Percentiles rank a stretch among this genome's conserved stretches.
Conservation (phyloP, 1,139 yeast genomes). For the Candida gigantensis region DNA sequence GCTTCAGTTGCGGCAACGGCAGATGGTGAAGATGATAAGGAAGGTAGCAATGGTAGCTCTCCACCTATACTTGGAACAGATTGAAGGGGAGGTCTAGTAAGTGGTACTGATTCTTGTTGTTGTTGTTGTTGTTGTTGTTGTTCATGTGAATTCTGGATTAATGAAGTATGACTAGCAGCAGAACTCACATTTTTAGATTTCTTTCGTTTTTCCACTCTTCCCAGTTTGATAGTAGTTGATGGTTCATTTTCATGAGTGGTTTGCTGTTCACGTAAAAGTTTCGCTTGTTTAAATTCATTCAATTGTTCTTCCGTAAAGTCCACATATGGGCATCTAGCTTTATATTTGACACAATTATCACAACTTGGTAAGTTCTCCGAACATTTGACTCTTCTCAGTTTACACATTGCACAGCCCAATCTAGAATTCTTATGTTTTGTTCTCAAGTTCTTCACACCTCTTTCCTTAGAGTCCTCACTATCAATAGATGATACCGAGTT, state of each 20-base stretch:
- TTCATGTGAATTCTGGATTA: too few relatives aligned
- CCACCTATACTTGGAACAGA: not conserved
- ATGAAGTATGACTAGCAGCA: too few relatives aligned
- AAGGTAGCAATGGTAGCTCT: not conserved
- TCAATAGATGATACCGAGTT: too few relatives aligned
- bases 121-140: constrained; percentile 2
- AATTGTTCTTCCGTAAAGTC: constrained; percentile 37
- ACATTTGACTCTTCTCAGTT: constrained; percentile 46
- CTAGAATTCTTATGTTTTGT: constrained; percentile 36
- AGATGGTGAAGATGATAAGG: not conserved
- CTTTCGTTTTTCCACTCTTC: too few relatives aligned
- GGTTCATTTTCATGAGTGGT: too few relatives aligned
- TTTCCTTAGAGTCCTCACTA: too few relatives aligned
- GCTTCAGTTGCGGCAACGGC: not conserved
- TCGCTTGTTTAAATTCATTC: constrained; percentile 28
- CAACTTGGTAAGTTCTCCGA: constrained; percentile 46
- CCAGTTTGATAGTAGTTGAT: too few relatives aligned
- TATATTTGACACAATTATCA: constrained; percentile 43
- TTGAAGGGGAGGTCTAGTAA: too few relatives aligned
- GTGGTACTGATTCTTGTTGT: too few relatives aligned
- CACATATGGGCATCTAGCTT: constrained; percentile 43
- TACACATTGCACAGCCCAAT: constrained; percentile 47
- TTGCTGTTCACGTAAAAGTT: constrained; percentile 12
- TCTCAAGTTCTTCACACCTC: constrained; percentile 19
- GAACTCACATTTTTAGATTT: too few relatives aligned